Evolutionary conservation across 106 monocot genomes (phyloP), one percentile per base, ranked within the genome.

Genomic region (Apostasia shenzhenica): DNA sequence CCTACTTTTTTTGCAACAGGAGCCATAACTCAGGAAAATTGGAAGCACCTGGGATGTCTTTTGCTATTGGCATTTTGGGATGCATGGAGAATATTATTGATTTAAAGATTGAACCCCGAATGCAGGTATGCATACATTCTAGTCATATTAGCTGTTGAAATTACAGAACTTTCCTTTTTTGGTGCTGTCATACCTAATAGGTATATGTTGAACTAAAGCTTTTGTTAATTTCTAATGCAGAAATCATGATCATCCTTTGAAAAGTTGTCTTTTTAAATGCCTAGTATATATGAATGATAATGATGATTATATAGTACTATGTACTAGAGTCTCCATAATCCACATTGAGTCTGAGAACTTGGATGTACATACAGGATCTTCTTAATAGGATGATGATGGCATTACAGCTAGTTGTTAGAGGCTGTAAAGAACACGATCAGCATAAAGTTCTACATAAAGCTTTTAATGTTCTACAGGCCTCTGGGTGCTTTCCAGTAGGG

Each of bases 361-460:
- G 10, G 48, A 48, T 65, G 14, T 46, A 60, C 42, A 51, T 84
- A 45, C 74, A 88, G 92, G 76, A 59, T 71, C 44, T 83, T 73
- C 78, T 71, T 71, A 83, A 91, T 75, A 58, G 71, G 67, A 14
- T 78, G 76, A 85, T 84, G 87, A 74, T 76, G 77, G 59, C 81
- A 50, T 82, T 88, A 85, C 93, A 88, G 80, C 68, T 78, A 79
- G 52, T 75, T 65, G 87, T 99, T 45, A 72, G 70, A 8, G 72
- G 69, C 39, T 99, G 82, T 85, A 72, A 70, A 50, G 81, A 74
- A 42, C 84, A 86, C 67, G 70, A 78, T 55, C 99, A 99, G 62
- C 50, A 48, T 67, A 59, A 81, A 66, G 75, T 93, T 67, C 66
- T 93, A 63, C 50, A 78, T 50, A 90, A 85, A 72, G 85, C 87